These are phyloP conservation scores for Salix arbutifolia DNA, from an alignment of 345 rosid genomes.

Conservation along the genomic window DNA sequence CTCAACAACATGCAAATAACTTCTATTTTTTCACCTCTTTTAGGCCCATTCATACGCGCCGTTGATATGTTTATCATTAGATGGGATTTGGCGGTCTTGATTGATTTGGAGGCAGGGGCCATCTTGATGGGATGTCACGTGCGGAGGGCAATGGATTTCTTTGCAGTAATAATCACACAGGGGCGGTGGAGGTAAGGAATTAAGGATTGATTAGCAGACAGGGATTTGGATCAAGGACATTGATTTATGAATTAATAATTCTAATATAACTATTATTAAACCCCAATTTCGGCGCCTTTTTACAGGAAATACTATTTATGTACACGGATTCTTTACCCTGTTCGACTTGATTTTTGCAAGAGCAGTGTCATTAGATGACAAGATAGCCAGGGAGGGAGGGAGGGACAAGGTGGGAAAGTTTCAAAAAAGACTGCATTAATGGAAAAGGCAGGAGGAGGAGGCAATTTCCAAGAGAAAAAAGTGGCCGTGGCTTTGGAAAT, in stretches of 20 bases:
- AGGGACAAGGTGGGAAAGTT: not conserved
- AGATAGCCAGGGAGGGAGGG: not conserved
- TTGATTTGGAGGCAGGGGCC: not conserved
- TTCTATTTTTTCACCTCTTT: too few species aligned
- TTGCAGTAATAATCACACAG: conserved; percentile 3
- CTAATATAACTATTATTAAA: too few species aligned
- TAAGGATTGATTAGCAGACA: not conserved
- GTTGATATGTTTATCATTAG: not conserved
- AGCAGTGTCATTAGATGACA: not conserved
- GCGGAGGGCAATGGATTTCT: not conserved
- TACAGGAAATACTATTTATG: not conserved
- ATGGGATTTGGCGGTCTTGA: not conserved
- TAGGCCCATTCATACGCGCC: not conserved
- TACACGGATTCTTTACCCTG: not conserved
- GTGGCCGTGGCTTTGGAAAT: not conserved
- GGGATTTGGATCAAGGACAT: not conserved
- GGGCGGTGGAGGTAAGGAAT: conserved; percentile 4
- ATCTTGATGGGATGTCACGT: conserved; percentile 6
- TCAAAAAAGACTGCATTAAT: too few species aligned
- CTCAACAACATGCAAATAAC: too few species aligned
- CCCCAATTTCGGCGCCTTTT: not conserved
- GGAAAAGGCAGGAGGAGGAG: not conserved
- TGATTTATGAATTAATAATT: not conserved
- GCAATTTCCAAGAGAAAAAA: not conserved
- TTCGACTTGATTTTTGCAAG: not conserved